Conservation (phyloP, 1,284 basidiomycete genomes). For the Pseudozyma hubeiensis region DNA sequence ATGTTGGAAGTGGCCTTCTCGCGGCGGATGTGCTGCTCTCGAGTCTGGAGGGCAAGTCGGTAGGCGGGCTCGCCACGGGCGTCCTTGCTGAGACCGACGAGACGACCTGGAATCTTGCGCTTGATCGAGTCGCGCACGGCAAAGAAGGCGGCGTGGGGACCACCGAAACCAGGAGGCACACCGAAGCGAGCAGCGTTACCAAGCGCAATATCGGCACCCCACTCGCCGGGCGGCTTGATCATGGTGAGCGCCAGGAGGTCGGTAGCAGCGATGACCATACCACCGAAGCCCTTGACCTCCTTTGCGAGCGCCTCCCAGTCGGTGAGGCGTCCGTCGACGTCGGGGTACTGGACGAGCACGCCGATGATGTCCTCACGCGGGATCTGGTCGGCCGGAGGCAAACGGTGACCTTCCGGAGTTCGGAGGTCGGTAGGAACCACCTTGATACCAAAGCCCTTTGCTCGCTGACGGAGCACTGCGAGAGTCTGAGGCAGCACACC, state of each 20-base stretch:
- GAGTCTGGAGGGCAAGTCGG: conserved; percentile 83
- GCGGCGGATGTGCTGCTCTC: conserved; percentile 69
- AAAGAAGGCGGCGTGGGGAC: conserved; percentile 85
- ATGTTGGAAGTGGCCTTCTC: conserved; percentile 69
- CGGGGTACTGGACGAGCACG: conserved; percentile 81
- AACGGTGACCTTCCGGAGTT: conserved; percentile 53
- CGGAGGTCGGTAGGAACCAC: conserved; percentile 58
- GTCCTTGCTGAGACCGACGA: conserved; percentile 91
- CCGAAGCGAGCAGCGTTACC: conserved; percentile 97
- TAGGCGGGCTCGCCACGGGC: conserved; percentile 86
- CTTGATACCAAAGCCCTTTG: conserved; percentile 66
- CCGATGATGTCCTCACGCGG: conserved; percentile 76
- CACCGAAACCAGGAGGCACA: conserved; percentile 70
- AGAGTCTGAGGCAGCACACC: conserved; percentile 66
- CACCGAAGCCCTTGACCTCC: conserved; percentile 80
- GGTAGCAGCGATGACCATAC: conserved; percentile 85
- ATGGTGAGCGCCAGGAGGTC: conserved; percentile 92
- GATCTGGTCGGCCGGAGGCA: conserved; percentile 57
- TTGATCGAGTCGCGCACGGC: conserved; percentile 91
- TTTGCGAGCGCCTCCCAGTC: conserved; percentile 80
- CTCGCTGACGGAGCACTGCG: conserved; percentile 65
- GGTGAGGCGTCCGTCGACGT: conserved; percentile 85
- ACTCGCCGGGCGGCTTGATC: conserved; percentile 95
- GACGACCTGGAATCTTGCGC: conserved; percentile 94
- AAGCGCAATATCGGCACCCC: conserved; percentile 95